Conservation (phyloP, 495 filamentous ascomycete genomes). For the Annulohypoxylon maeteangense region DNA sequence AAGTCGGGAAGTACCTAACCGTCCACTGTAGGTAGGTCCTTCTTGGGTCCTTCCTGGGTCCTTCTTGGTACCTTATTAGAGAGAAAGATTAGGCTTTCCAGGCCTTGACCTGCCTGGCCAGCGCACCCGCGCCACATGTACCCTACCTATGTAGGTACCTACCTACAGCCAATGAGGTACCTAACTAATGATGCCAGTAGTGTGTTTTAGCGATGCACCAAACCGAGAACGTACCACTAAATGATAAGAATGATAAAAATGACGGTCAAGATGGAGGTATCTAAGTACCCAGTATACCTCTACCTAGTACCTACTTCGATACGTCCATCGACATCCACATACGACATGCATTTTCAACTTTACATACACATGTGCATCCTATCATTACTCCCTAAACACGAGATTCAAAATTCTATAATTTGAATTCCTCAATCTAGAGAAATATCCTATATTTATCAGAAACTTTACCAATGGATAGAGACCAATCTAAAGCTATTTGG, state of each 20-base stretch:
- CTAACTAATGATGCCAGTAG: constrained; percentile 34
- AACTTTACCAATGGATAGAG: neutral
- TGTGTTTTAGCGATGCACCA: constrained; percentile 42
- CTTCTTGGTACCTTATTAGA: constrained; percentile 6
- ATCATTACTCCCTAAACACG: neutral
- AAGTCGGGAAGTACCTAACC: constrained; percentile 14
- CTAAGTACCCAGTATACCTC: neutral
- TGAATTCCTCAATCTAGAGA: neutral
- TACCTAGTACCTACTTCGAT: neutral
- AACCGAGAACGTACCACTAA: constrained; percentile 41
- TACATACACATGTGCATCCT: constrained; percentile 1
- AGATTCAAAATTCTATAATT: neutral
- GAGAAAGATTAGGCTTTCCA: neutral
- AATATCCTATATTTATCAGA: constrained; percentile 6
- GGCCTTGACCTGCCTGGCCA: constrained; percentile 24
- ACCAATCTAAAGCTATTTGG: neutral
- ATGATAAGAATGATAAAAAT: constrained; percentile 17
- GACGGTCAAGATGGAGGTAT: constrained; percentile 20
- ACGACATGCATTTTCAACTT: constrained; percentile 5
- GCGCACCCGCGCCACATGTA: constrained; percentile 26
- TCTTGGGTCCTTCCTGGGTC: constrained; percentile 10
- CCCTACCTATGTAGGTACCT: constrained; percentile 9
- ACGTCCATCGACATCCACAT: neutral
- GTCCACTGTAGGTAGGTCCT: constrained; percentile 4
- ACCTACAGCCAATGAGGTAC: constrained; percentile 18